phyloP scores from a whole-genome alignment of 1,284 basidiomycete species.

The Sanghuangporus sanghuang region DNA sequence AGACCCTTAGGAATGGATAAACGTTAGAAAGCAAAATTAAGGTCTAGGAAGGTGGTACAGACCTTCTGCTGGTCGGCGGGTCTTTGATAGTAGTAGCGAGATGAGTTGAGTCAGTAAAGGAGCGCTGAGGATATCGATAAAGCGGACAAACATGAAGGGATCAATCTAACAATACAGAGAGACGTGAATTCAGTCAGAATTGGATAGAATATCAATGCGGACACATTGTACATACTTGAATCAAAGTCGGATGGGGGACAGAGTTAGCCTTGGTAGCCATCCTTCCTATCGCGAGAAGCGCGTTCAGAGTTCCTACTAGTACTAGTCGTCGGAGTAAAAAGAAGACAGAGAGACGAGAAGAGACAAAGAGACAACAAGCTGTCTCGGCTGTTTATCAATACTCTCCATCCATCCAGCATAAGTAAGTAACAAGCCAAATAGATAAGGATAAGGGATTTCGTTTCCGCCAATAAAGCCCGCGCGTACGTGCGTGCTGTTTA shows the following conservation, averaged over 20 bases:
- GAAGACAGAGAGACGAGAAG: background rate
- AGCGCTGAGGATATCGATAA: background rate
- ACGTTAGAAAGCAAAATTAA: background rate
- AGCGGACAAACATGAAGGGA: conserved; percentile 38
- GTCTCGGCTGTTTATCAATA: background rate
- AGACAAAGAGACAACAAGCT: no score
- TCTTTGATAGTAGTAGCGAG: conserved; percentile 27
- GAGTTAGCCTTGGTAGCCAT: conserved; percentile 57
- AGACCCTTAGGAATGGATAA: background rate
- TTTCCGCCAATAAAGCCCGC: background rate
- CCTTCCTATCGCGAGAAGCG: background rate
- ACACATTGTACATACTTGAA: conserved; percentile 27
- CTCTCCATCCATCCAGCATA: background rate
- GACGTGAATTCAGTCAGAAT: no score
- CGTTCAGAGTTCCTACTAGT: background rate
- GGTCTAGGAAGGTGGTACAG: background rate
- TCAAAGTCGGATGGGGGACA: conserved; percentile 46
- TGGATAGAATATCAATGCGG: background rate
- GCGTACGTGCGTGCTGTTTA: background rate
- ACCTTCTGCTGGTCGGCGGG: conserved; percentile 63
- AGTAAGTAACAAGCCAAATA: background rate
- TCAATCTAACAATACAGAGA: conserved; percentile 42
- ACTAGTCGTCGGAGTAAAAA: background rate
- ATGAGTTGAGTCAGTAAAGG: background rate
- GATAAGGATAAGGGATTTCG: background rate